Evolutionary conservation across 2,329 filamentous ascomycete genomes (phyloP), one percentile per base, ranked within the genome.

Genomic region (Lachnellula subtilissima): DNA sequence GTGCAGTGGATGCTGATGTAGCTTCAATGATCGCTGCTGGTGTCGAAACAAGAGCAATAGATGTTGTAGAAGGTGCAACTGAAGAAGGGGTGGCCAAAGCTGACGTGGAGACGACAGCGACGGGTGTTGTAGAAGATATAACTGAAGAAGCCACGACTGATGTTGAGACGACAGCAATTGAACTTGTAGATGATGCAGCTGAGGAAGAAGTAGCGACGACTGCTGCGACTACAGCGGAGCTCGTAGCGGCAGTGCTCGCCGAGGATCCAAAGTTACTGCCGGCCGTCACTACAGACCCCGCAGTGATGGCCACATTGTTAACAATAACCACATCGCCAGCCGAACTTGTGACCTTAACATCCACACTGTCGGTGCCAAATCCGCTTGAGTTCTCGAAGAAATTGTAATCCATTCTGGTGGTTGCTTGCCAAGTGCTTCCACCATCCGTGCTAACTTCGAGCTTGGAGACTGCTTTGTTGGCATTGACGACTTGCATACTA

Each of bases 401-500:
- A 75, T 87, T 82, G 68, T 83, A 83, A 28, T 73, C 69, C 54
- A 75, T 69, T 48, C 84, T 74, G 2, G 72, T 74, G 0, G 84
- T 85, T n/a, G 67, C 50, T 68, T 78, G 69, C 84, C 83, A 87
- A 14, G 78, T 81, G 52, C 63, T 75, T 17, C 84, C 84, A 11
- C 79, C 76, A 64, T 87, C 79, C 17, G 76, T 82, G 56, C 79
- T 83, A 56, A 87, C 83, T 62, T 87, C 83, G 23, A 87, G 74
- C 60, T 72, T 75, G 52, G 73, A 64, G 42, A 87, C 76, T 15
- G 76, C 75, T 57, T 80, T 74, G 67, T 84, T 85, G 64, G 80
- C 72, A 70, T 87, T 86, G 64, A 85, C 75, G 45, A 87, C 83
- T 69, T 88, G 85, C 76, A 84, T 83, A 48, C 75, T 76, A 72